Conservation (phyloP, 176 grass and related monocot species). For the Stipa capillata region DNA sequence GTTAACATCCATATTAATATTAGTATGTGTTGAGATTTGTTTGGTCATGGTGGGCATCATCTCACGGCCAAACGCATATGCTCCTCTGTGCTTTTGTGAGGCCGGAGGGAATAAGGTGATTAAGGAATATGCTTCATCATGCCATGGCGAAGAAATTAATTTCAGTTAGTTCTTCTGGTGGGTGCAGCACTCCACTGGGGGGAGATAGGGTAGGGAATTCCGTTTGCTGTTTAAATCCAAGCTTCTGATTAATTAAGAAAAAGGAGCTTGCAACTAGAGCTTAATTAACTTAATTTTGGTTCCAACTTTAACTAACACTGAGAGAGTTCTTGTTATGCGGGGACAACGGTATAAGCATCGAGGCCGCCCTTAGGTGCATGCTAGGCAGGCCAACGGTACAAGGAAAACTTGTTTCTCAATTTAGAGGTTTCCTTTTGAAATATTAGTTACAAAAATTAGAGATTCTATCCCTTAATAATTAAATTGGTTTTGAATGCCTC, state of each 20-base stretch:
- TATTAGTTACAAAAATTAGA: too few relatives aligned
- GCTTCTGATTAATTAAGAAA: neutral
- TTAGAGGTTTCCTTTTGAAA: too few relatives aligned
- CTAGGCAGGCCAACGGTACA: too few relatives aligned
- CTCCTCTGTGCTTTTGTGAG: conserved; percentile 3
- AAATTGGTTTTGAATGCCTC: too few relatives aligned
- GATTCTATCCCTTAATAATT: too few relatives aligned
- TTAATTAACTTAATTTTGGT: neutral
- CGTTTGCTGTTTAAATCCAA: neutral
- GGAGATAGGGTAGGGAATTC: neutral
- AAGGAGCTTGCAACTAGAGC: neutral
- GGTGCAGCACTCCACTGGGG: neutral
- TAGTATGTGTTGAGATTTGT: neutral
- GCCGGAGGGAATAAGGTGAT: too few relatives aligned
- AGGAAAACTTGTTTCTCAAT: too few relatives aligned
- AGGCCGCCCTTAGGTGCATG: too few relatives aligned
- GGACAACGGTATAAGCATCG: too few relatives aligned
- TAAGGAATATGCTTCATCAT: neutral
- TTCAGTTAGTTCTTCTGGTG: neutral
- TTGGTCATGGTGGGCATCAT: conserved; percentile 23
- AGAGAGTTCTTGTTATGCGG: too few relatives aligned
- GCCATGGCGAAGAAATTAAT: neutral
- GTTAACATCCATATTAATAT: neutral
- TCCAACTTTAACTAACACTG: neutral
- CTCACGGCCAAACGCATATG: conserved; percentile 25